A percentile compares a stretch with the other conserved stretches of the same genome.
phyloP scores from a whole-genome alignment of 768 basidiomycete genomes.

The Trametes punicea region DNA sequence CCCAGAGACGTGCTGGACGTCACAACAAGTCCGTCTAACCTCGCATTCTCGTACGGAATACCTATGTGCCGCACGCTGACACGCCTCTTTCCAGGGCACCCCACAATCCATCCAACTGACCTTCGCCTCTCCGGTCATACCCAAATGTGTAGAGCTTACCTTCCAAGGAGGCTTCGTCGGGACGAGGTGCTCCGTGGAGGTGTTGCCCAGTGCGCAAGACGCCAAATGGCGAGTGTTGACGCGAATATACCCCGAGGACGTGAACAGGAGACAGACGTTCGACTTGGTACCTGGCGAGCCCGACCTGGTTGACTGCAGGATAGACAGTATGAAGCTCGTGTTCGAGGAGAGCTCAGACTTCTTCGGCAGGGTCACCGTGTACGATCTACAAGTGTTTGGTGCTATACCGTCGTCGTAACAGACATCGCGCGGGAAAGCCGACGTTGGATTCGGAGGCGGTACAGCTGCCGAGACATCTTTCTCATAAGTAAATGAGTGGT shows the following conservation, averaged over 20 bases:
- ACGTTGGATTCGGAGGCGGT: too few species aligned
- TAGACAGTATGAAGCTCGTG: constrained; percentile 55
- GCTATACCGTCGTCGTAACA: neutral
- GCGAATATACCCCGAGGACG: constrained; percentile 73
- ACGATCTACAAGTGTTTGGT: constrained; percentile 49
- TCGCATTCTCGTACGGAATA: neutral
- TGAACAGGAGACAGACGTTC: constrained; percentile 71
- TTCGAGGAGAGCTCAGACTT: constrained; percentile 85
- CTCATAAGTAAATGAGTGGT: too few species aligned
- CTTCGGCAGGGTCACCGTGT: constrained; percentile 76
- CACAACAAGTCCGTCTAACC: constrained; percentile 65
- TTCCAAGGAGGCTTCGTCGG: constrained; percentile 90
- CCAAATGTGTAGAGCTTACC: constrained; percentile 54
- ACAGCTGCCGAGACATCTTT: too few species aligned
- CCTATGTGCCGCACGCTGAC: neutral
- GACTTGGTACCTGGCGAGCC: constrained; percentile 36
- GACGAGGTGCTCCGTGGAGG: constrained; percentile 52
- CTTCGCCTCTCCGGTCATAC: constrained; percentile 54
- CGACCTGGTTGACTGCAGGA: constrained; percentile 29
- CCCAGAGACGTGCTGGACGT: constrained; percentile 84
- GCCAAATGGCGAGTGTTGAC: constrained; percentile 49
- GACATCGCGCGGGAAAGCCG: neutral
- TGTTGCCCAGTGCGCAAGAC: constrained; percentile 28
- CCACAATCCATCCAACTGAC: constrained; percentile 72
- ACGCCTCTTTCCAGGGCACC: constrained; percentile 50